Percentiles rank a stretch among this genome's conserved stretches.
Evolutionary conservation across 139 green algal species (phyloP).

Genomic region (Tetraselmis chui): DNA sequence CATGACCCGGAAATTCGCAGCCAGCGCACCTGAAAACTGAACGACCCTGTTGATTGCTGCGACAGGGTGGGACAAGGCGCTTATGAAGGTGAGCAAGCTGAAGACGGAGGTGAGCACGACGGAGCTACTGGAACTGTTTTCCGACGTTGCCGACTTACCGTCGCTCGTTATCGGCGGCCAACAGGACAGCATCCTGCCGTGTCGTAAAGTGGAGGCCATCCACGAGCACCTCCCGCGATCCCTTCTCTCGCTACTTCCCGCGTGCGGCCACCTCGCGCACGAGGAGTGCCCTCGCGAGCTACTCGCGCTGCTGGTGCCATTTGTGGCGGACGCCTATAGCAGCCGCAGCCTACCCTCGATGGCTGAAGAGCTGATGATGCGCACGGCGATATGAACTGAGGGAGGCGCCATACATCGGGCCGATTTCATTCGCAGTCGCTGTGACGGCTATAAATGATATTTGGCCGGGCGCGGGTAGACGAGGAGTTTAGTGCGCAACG

Average conservation of each 20-base stretch:
- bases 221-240: conserved; percentile 18
- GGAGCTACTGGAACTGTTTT: neutral
- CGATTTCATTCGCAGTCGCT: too few relatives aligned
- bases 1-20: too few relatives aligned
- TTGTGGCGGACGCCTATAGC: conserved; percentile 7
- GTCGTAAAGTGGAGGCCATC: conserved; percentile 22
- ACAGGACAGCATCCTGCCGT: conserved; percentile 43
- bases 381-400: too few relatives aligned
- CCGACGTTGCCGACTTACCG: neutral
- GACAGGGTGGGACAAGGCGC: neutral
- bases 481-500: too few relatives aligned
- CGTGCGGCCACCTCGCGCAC: conserved; percentile 67
- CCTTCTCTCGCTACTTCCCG: conserved; percentile 35
- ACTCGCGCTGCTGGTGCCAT: conserved; percentile 36
- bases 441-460: too few relatives aligned
- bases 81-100: neutral
- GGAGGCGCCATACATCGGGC: too few relatives aligned
- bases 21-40: too few relatives aligned
- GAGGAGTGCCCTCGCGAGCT: conserved; percentile 56
- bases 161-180: neutral
- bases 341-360: neutral
- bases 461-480: too few relatives aligned
- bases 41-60: too few relatives aligned
- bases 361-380: too few relatives aligned
- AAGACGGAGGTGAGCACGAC: neutral